Percentiles rank a stretch among this genome's conserved stretches.
These are phyloP conservation scores for Lachancea nothofagi DNA, from an alignment of 805 yeast species.

Conservation along the genomic window DNA sequence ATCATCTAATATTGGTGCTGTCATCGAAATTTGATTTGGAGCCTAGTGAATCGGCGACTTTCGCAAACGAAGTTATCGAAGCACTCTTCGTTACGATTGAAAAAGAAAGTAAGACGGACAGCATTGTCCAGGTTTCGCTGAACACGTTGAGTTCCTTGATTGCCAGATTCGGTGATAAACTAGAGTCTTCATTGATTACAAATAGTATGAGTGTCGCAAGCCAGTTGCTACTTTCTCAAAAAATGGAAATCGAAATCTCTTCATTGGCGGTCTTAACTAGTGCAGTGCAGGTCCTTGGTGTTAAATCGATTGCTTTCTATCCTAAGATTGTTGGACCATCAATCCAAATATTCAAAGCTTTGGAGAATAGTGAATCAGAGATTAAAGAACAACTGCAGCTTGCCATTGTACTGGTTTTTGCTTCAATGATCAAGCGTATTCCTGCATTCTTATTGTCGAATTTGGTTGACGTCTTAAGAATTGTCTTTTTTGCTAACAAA, in stretches of 20 bases:
- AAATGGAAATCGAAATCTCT: conserved; percentile 63
- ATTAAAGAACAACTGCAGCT: conserved; percentile 47
- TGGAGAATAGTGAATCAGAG: conserved; percentile 18
- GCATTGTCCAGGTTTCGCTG: conserved; percentile 61
- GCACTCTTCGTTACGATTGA: conserved; percentile 40
- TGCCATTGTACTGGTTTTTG: conserved; percentile 62
- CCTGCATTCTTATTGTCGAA: conserved; percentile 79
- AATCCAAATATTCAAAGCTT: conserved; percentile 49
- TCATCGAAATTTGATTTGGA: conserved; percentile 68
- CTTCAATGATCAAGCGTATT: conserved; percentile 72
- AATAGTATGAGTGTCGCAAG: conserved; percentile 46
- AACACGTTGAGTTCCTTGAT: conserved; percentile 62
- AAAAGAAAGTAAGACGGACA: conserved; percentile 28
- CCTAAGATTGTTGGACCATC: conserved; percentile 79
- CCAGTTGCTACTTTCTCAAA: conserved; percentile 44
- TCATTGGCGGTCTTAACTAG: conserved; percentile 68
- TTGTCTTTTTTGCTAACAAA: conserved; percentile 50
- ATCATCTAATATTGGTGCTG: conserved; percentile 57
- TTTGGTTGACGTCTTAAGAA: conserved; percentile 53
- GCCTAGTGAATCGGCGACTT: conserved; percentile 44
- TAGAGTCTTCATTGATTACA: conserved; percentile 44
- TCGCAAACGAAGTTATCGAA: conserved; percentile 48
- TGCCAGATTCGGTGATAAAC: conserved; percentile 51
- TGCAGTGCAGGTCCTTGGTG: conserved; percentile 70
- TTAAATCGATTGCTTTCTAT: conserved; percentile 76